Conservation (phyloP, 306 rosid species). For the Comarum palustre region DNA sequence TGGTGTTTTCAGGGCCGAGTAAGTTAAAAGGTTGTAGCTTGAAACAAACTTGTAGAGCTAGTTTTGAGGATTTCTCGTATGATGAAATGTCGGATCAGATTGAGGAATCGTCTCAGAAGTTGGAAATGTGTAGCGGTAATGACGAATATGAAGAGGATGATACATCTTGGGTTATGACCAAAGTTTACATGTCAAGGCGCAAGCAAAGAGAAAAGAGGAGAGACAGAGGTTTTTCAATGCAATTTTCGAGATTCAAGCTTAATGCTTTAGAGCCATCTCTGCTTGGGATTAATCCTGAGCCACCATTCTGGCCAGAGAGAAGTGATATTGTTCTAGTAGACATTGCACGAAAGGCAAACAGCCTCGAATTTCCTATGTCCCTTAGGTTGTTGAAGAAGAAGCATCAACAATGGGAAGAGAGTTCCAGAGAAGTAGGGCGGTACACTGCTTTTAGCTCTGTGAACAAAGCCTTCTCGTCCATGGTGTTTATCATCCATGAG, state of each 20-base stretch:
- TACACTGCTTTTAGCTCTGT: conserved; percentile 36
- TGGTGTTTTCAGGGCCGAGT: conserved; percentile 14
- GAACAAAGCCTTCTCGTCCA: conserved; percentile 54
- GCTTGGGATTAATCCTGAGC: conserved; percentile 53
- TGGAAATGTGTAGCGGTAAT: not conserved
- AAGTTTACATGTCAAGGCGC: conserved; percentile 9
- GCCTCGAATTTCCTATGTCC: conserved; percentile 52
- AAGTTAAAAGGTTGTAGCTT: conserved; percentile 22
- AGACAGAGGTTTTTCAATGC: conserved; percentile 6
- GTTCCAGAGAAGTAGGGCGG: conserved; percentile 31
- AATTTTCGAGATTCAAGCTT: conserved; percentile 22
- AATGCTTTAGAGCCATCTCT: conserved; percentile 46
- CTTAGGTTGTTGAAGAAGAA: conserved; percentile 65
- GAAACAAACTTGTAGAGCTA: conserved; percentile 27
- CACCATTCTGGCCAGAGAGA: conserved; percentile 63
- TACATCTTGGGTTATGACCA: conserved; percentile 19
- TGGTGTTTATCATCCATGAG: conserved; percentile 56
- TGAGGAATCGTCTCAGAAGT: conserved; percentile 16
- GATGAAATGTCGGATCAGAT: conserved; percentile 31
- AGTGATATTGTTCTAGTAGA: conserved; percentile 35
- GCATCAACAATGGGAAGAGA: conserved; percentile 36
- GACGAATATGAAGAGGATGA: conserved; percentile 20
- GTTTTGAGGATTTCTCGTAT: conserved; percentile 33
- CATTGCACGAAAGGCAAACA: conserved; percentile 46
- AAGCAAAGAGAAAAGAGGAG: not conserved